Evolutionary conservation across 106 monocot genomes (phyloP), one percentile per base, ranked within the genome.

Genomic region (Chionographis japonica): DNA sequence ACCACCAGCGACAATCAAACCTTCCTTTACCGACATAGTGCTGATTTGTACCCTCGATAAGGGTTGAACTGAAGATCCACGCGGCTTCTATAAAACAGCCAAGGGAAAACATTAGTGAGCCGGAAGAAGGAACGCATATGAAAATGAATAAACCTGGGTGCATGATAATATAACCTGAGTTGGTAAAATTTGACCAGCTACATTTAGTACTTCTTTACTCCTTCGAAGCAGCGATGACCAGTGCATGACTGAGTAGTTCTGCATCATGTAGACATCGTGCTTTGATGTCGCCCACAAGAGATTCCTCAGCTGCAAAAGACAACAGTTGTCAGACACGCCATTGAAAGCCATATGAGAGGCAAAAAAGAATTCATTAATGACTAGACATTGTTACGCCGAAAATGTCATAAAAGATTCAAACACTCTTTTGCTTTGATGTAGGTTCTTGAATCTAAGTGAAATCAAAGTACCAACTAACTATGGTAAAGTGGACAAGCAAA

Each of bases 241-340:
- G 67, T 95, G 88, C 77, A 72, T 76, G 18, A 95, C 74, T 8
- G 88, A 88, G 59, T 91, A 84, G 66, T 88, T 82, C 12, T 86
- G 74, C 75, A 83, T 60, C 63, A 74, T 72, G 50, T 91, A 91
- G 35, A 89, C 84, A 75, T 95, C 95, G 71, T 95, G 91, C 72
- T 95, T 91, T 40, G 95, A 86, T 61, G 91, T 91, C 8, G 91
- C 91, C 91, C 95, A 95, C 13, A 95, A 8, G 19, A 95, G 79
- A 74, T 95, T 95, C 77, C 95, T 86, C 49, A 95, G 58, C 95
- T 95, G 86, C 46, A 77, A 50, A 70, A 46, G 40, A 61, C 11
- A 8, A 27, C 19, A 61, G 2, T 4, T 56, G 61, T 74, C 54
- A 75, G 61, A 66, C 66, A 65, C 20, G 10, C 56, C 58, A 12